These are phyloP conservation scores for Chlorella ohadii DNA, from an alignment of 139 green algal genomes.

Conservation along the genomic window DNA sequence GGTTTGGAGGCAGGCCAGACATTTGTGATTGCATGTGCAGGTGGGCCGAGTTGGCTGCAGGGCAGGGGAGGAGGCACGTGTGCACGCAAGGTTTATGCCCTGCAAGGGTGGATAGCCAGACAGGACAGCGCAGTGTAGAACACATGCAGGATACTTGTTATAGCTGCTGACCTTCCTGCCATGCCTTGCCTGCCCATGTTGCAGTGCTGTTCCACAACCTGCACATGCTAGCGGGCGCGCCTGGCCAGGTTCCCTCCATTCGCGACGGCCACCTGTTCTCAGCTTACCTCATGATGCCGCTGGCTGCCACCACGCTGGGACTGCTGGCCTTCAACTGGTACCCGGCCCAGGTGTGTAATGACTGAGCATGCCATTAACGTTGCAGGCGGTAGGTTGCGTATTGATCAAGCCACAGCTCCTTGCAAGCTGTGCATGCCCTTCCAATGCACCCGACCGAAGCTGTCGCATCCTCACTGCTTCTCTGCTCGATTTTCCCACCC, in stretches of 20 bases:
- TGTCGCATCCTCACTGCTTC: no score
- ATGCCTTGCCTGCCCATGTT: background rate
- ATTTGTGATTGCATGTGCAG: constrained; percentile 84
- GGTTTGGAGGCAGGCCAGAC: constrained; percentile 97
- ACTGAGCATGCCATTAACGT: no score
- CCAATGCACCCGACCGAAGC: no score
- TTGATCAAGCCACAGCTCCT: no score
- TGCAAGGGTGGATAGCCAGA: no score
- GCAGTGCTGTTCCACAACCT: constrained; percentile 90
- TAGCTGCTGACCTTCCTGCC: no score
- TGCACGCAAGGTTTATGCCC: no score
- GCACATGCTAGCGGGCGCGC: constrained; percentile 47
- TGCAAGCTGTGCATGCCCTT: no score
- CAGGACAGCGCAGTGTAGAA: no score
- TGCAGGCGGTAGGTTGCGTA: no score
- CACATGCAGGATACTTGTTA: no score
- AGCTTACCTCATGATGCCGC: constrained; percentile 90
- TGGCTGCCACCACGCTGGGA: constrained; percentile 82
- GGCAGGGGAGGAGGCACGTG: no score
- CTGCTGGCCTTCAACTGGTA: constrained; percentile 96
- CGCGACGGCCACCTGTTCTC: constrained; percentile 96
- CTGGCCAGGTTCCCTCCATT: constrained; percentile 21
- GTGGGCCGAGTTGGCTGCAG: background rate
- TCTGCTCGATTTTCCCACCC: constrained; percentile 12
- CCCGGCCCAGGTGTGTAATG: constrained; percentile 32